Evolutionary conservation across 2,329 filamentous ascomycete genomes (phyloP), one percentile per base, ranked within the genome.

Genomic region (Sporothrix luriei): DNA sequence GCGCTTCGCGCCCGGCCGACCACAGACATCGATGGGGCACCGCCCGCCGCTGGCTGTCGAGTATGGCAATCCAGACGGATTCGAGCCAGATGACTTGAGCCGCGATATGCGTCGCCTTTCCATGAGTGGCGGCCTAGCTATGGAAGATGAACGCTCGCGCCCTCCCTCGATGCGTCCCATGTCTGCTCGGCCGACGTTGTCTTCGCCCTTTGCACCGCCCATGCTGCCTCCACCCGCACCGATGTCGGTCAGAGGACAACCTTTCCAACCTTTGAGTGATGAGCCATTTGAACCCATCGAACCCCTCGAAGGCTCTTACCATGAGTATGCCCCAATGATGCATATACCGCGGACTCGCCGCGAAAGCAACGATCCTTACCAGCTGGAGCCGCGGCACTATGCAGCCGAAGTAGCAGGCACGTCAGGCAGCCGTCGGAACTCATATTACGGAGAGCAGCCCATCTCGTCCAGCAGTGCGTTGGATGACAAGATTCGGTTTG

Each of bases 121-220:
- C 0, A 75, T 78, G 46, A 77, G 77, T 14, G 81, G 77, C 74
- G 78, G 75, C 73, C 75, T 72, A 68, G 82, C 80, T 68, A 75
- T 78, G 9, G 79, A 82, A 0, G 81, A 84, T 1, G 83, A 84
- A 66, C 79, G 81, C 43, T 77, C 74, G 11, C 67, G 43, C 19
- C n/a, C 16, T 11, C 19, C 69, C 65, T 78, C 79, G 40, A 85
- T 85, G 84, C 84, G 85, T 26, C 84, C 84, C 13, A 84, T 84
- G 4, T 76, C 77, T 11, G 74, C 76, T 62, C 78, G 82, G 16
- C 81, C 80, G 10, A 75, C 74, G 13, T 66, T 71, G 3, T 61
- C 68, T 29, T 77, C 72, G 38, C 74, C 76, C 6, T 76, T 76
- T 43, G 74, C 75, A 1, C 77, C 78, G 3, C 73, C 77, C 4